phyloP scores from a whole-genome alignment of 2,329 filamentous ascomycete genomes.

The Trichoderma sp. region DNA sequence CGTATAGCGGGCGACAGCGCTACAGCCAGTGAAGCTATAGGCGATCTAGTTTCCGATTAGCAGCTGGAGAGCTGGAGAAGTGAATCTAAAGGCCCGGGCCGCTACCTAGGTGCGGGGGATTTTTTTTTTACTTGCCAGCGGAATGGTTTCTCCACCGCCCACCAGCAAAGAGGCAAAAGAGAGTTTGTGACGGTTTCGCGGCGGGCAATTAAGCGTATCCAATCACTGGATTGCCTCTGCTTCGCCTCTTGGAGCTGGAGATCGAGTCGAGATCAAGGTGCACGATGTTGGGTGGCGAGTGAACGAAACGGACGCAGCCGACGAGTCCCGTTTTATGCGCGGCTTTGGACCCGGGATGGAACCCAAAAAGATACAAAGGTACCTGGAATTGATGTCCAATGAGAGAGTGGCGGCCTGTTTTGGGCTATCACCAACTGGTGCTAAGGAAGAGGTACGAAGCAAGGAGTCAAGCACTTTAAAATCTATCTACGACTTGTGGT shows the following conservation, averaged over 20 bases:
- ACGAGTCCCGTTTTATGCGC: neutral
- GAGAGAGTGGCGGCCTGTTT: neutral
- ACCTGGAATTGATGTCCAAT: neutral
- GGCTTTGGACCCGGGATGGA: neutral
- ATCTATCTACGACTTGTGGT: neutral
- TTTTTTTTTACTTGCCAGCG: neutral
- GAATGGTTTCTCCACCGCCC: neutral
- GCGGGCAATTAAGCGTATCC: neutral
- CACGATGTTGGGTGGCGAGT: neutral
- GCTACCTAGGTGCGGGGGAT: neutral
- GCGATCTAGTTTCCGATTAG: neutral
- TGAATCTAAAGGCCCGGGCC: neutral
- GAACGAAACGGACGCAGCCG: neutral
- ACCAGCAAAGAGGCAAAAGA: neutral
- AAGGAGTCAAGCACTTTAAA: neutral
- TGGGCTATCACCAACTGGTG: neutral
- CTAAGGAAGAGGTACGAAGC: neutral
- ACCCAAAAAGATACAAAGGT: neutral
- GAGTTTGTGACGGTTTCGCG: neutral
- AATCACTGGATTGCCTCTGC: neutral
- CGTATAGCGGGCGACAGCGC: neutral
- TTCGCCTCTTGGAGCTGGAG: neutral
- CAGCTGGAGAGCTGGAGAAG: neutral
- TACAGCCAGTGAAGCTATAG: neutral
- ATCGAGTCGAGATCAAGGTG: neutral